phyloP scores from a whole-genome alignment of 2,329 filamentous ascomycete genomes.

The Lecanicillium sp. region DNA sequence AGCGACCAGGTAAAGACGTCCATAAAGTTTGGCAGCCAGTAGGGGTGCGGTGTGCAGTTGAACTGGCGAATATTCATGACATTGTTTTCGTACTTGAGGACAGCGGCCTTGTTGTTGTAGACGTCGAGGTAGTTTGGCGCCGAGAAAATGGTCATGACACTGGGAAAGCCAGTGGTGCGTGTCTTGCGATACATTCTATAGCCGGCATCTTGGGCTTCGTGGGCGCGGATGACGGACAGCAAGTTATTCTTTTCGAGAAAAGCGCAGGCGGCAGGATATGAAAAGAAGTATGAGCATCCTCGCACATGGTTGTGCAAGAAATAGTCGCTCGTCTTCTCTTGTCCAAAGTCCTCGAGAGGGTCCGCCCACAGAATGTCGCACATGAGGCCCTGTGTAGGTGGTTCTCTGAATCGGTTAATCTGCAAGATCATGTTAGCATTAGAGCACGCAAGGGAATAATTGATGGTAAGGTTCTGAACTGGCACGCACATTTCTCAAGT shows the following conservation, averaged over 20 bases:
- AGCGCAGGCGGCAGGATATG: constrained; percentile 90
- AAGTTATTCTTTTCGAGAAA: constrained; percentile 99
- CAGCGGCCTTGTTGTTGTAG: constrained; percentile 99
- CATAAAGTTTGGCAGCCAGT: constrained; percentile 99
- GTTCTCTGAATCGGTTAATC: constrained; percentile 97
- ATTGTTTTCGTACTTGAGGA: constrained; percentile 99
- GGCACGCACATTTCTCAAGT: constrained; percentile 68
- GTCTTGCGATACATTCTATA: constrained; percentile 99
- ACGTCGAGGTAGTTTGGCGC: constrained; percentile 98
- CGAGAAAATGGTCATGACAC: constrained; percentile 99
- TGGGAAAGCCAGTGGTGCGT: constrained; percentile 92
- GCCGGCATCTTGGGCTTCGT: constrained; percentile 96
- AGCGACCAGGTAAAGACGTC: constrained; percentile 99
- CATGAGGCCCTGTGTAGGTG: constrained; percentile 95
- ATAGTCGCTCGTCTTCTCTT: constrained; percentile 96
- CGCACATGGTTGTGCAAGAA: constrained; percentile 98
- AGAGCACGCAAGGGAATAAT: background rate
- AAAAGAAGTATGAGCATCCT: constrained; percentile 99
- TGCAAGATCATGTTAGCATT: constrained; percentile 25
- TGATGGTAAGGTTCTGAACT: background rate
- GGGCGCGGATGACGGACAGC: constrained; percentile 90
- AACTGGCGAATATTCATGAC: constrained; percentile 99
- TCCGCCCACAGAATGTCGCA: constrained; percentile 99
- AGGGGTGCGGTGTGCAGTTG: constrained; percentile 98
- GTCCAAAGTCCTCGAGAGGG: constrained; percentile 94